Conservation (phyloP, 202 grass and related monocot species). For the Schoenoplectus tabernaemontani region DNA sequence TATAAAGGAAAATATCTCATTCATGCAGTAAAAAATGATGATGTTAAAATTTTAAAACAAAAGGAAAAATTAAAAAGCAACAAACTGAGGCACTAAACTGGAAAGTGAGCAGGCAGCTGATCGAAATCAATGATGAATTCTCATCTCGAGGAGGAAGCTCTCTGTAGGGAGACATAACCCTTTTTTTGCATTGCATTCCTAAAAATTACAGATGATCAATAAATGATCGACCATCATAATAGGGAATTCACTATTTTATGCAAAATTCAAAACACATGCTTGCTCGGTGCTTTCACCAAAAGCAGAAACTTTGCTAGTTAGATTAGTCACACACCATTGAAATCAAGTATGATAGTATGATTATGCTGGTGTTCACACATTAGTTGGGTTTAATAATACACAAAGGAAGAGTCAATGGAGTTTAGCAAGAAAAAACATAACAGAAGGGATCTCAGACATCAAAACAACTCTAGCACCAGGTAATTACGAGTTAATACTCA, state of each 20-base stretch:
- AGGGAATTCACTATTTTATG: neutral
- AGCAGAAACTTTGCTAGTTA: neutral
- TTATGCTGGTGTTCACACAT: neutral
- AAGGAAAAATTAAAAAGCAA: neutral
- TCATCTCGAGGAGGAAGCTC: conserved; percentile 62
- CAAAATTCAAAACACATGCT: neutral
- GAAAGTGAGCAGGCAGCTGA: conserved; percentile 42
- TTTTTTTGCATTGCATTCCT: conserved; percentile 88
- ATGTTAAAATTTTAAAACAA: neutral
- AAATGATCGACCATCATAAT: neutral
- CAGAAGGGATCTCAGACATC: too few relatives aligned
- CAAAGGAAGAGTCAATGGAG: neutral
- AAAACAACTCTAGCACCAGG: too few relatives aligned
- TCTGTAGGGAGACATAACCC: conserved; percentile 49
- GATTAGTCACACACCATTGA: neutral
- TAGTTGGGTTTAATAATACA: neutral
- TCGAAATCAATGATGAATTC: conserved; percentile 86
- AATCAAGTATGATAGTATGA: neutral
- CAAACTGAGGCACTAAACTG: conserved; percentile 26
- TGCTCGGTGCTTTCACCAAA: neutral
- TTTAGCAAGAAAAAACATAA: neutral
- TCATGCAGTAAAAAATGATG: neutral
- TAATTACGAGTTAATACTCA: too few relatives aligned
- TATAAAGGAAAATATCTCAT: neutral
- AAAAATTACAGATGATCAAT: neutral